These are phyloP conservation scores for Saccharomycodes ludwigii DNA, from an alignment of 805 yeast genomes.

Conservation along the genomic window DNA sequence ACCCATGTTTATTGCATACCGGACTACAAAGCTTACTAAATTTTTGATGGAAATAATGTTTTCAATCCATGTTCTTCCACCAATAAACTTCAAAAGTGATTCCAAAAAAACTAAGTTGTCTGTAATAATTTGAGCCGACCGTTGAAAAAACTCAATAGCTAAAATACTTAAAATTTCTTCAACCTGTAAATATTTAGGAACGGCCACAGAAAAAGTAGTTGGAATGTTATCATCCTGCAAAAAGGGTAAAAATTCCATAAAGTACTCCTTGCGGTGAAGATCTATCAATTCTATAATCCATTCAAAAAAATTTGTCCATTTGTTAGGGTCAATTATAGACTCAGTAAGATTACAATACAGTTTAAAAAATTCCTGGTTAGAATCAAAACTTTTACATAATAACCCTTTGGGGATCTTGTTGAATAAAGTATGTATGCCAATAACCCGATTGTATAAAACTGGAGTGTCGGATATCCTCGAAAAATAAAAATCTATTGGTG, in stretches of 20 bases:
- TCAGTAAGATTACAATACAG: neutral
- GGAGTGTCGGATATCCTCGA: neutral
- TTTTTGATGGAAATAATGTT: neutral
- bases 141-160: conserved; percentile 4
- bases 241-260: too few species aligned
- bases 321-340: neutral
- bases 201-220: too few species aligned
- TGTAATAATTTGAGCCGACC: neutral
- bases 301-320: too few species aligned
- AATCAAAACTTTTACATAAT: neutral
- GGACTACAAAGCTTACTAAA: conserved; percentile 8
- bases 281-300: conserved; percentile 4
- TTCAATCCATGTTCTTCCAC: conserved; percentile 15
- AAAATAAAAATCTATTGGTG: conserved; percentile 5
- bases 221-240: too few species aligned
- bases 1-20: conserved; percentile 17
- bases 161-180: conserved; percentile 5
- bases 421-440: neutral
- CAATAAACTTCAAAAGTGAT: conserved; percentile 14
- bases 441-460: neutral
- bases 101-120: conserved; percentile 17
- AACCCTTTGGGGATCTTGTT: conserved; percentile 1
- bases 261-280: too few species aligned
- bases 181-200: neutral
- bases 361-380: neutral